phyloP scores from a whole-genome alignment of 495 filamentous ascomycete genomes.

The Aspergillus panamensis region DNA sequence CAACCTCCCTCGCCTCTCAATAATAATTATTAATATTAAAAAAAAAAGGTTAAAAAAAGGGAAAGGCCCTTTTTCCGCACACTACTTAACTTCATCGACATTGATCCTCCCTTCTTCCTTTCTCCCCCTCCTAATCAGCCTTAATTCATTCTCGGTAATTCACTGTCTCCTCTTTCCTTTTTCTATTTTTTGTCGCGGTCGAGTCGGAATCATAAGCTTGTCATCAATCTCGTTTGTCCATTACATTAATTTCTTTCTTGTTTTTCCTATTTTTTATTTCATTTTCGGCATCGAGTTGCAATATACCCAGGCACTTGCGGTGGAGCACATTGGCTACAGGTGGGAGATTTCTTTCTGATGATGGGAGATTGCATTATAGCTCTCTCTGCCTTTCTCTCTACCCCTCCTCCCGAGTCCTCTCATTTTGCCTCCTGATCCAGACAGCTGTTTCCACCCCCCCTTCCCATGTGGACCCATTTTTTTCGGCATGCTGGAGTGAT shows the following conservation, averaged over 20 bases:
- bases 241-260: slow-evolving; percentile 8
- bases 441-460: slow-evolving; percentile 10
- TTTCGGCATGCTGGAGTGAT: slow-evolving; percentile 8
- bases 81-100: slow-evolving; percentile 2
- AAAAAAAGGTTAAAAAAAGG: slow-evolving; percentile 9
- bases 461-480: slow-evolving; percentile 12
- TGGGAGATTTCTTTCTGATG: slow-evolving; percentile 13
- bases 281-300: slow-evolving; percentile 10
- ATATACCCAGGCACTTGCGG: slow-evolving; percentile 14
- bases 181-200: slow-evolving; percentile 7
- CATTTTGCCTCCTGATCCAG: slow-evolving; percentile 10
- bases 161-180: slow-evolving; percentile 7
- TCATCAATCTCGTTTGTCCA: slow-evolving; percentile 8
- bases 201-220: background rate
- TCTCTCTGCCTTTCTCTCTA: slow-evolving; percentile 11
- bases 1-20: slow-evolving; percentile 16
- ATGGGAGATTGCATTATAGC: slow-evolving; percentile 9
- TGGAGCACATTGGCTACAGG: slow-evolving; percentile 13
- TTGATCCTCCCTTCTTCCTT: slow-evolving; percentile 1
- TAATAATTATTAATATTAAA: slow-evolving; percentile 7
- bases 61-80: slow-evolving; percentile 6
- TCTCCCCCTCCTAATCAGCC: slow-evolving; percentile 4
- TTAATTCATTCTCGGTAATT: slow-evolving; percentile 1
- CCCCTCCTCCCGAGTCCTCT: slow-evolving; percentile 3
- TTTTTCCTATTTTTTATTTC: background rate